Conservation (phyloP, 345 rosid genomes). For the Boechera stricta region DNA sequence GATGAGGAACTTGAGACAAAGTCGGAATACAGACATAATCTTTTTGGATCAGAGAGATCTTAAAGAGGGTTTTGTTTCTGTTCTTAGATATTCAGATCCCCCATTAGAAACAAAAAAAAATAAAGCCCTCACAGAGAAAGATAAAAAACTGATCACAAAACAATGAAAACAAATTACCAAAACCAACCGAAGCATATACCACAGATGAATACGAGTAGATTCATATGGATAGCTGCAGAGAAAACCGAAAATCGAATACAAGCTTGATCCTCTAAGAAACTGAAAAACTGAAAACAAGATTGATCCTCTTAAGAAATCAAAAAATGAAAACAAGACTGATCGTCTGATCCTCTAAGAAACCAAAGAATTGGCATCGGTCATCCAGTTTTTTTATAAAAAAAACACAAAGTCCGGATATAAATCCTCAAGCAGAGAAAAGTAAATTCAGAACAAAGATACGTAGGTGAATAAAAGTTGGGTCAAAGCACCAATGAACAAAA, state of each 20-base stretch:
- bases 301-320: conserved; percentile 6
- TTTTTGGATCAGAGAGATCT: conserved; percentile 7
- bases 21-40: too few species aligned
- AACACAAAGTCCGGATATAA: not conserved
- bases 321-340: not conserved
- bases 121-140: not conserved
- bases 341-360: not conserved
- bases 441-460: conserved; percentile 1
- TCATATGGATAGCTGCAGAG: not conserved
- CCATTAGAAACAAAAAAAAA: not conserved
- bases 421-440: conserved; percentile 1
- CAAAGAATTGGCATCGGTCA: too few species aligned
- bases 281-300: conserved; percentile 6
- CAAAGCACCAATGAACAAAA: not conserved
- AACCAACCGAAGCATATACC: too few species aligned
- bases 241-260: too few species aligned
- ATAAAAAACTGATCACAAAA: not conserved
- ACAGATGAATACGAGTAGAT: too few species aligned
- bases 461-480: not conserved
- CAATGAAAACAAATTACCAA: too few species aligned
- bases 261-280: too few species aligned
- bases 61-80: conserved; percentile 15
- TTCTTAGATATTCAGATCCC: conserved; percentile 3
- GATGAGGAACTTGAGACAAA: not conserved
- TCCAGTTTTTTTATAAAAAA: not conserved